phyloP scores from a whole-genome alignment of 2,329 filamentous ascomycete genomes.

The Orbilia ellipsospora region DNA sequence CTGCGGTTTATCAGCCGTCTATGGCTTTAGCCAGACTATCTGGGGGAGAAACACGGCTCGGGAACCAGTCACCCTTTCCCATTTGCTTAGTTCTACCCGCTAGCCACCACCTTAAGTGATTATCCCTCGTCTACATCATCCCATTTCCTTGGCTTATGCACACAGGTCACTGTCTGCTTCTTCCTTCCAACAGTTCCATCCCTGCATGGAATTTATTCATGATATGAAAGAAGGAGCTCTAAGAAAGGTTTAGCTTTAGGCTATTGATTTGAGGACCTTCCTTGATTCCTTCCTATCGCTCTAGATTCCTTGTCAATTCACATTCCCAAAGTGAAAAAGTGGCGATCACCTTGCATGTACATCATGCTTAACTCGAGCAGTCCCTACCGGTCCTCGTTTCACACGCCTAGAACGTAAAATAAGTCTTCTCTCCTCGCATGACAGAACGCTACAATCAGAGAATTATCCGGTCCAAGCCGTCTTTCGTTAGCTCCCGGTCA shows the following conservation, averaged over 20 bases:
- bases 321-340: constrained; percentile 32
- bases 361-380: constrained; percentile 33
- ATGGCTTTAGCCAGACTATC: constrained; percentile 30
- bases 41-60: constrained; percentile 41
- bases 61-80: constrained; percentile 32
- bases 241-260: constrained; percentile 46
- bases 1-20: constrained; percentile 46
- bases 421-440: not conserved
- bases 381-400: constrained; percentile 13
- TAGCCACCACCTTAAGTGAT: not conserved
- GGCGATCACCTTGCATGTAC: constrained; percentile 41
- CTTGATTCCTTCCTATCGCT: constrained; percentile 24
- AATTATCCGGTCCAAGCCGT: constrained; percentile 30
- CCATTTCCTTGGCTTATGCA: constrained; percentile 38
- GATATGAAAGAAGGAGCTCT: constrained; percentile 25
- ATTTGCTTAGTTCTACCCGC: constrained; percentile 15
- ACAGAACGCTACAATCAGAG: constrained; percentile 14
- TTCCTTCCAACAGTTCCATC: constrained; percentile 2
- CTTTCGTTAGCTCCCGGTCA: constrained; percentile 8
- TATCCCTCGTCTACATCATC: constrained; percentile 35
- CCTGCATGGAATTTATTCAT: constrained; percentile 15
- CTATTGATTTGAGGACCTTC: constrained; percentile 31
- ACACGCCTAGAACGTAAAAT: constrained; percentile 4
- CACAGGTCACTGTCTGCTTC: constrained; percentile 17
- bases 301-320: constrained; percentile 3